Base-by-base conservation (phyloP, 495 filamentous ascomycete species). In the Poronia punctata region DNA sequence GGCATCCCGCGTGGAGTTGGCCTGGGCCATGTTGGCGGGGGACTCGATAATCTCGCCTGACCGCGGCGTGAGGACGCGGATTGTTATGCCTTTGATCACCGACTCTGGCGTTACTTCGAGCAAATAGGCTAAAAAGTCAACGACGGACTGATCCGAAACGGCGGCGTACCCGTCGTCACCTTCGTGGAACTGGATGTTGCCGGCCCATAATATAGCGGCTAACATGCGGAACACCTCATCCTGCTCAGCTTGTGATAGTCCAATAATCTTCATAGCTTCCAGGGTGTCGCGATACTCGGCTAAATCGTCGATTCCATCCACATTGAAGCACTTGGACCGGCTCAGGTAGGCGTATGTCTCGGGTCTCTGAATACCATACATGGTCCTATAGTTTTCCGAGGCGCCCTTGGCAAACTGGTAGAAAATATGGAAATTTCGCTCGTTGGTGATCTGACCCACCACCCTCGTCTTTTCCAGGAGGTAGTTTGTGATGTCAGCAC, bases 381-480 rank as follows among this genome's bases (percentile, higher is more conserved):
- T 82, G 45, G 88, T 79, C 58, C 88, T 71, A 60, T 96, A 93
- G 31, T 83, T 80, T 52, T 83, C 74, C 7, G 88, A 83, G 10
- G 92, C 93, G 1, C 84, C 88, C 60, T 99, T 99, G 15, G 93
- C 83, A 62, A 95, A 95, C 60, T 99, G 93, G 62, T 99, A 99
- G 61, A 99, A 97, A 52, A 99, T 97, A 62, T 99, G 93, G 66
- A 99, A 99, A 60, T 95, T 97, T 48, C 93, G 78, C 72, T 99
- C 93, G 48, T 97, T 90, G 41, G 63, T 73, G 48, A 96, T 97
- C 67, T 97, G 93, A 5, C 90, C 89, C 2, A 97, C 92, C 1
- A 99, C 93, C 65, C 93, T 73, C 15, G 84, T 80, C 70, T 97
- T 97, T 59, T 99, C 93, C 39, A 99, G 71, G 14, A 99, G 68